Conservation (phyloP, 495 filamentous ascomycete genomes). For the Penicillium flavigenum region DNA sequence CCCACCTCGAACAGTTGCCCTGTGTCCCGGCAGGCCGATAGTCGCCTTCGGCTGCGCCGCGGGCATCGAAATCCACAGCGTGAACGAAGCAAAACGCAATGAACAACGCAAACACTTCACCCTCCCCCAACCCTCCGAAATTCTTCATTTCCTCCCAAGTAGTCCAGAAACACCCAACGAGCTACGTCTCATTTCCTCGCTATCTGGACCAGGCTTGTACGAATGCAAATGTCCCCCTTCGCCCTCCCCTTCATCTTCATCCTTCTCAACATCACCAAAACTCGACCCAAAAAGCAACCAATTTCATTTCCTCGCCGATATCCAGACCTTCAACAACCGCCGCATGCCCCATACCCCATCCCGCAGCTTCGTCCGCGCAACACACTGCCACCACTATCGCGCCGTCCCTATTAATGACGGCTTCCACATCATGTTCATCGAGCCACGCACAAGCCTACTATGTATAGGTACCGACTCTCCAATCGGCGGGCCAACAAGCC, state of each 20-base stretch:
- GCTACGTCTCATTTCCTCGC: constrained; percentile 66
- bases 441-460: constrained; percentile 58
- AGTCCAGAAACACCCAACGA: constrained; percentile 43
- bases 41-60: constrained; percentile 68
- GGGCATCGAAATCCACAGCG: constrained; percentile 72
- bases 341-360: constrained; percentile 25
- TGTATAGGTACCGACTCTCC: constrained; percentile 67
- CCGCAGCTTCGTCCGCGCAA: constrained; percentile 39
- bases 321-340: constrained; percentile 32
- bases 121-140: constrained; percentile 64
- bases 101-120: constrained; percentile 63
- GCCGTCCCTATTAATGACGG: constrained; percentile 71
- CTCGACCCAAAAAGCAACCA: constrained; percentile 32
- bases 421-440: constrained; percentile 67
- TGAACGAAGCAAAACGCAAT: constrained; percentile 60
- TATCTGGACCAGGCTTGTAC: constrained; percentile 49
- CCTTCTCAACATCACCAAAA: constrained; percentile 18
- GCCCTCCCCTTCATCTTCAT: not conserved
- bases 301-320: constrained; percentile 32
- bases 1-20: constrained; percentile 64
- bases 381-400: constrained; percentile 61
- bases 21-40: constrained; percentile 66
- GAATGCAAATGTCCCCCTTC: constrained; percentile 34
- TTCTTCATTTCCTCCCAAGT: constrained; percentile 65
- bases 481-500: constrained; percentile 52